phyloP scores from a whole-genome alignment of 2,329 filamentous ascomycete species.

The Pyrenophora graminea region DNA sequence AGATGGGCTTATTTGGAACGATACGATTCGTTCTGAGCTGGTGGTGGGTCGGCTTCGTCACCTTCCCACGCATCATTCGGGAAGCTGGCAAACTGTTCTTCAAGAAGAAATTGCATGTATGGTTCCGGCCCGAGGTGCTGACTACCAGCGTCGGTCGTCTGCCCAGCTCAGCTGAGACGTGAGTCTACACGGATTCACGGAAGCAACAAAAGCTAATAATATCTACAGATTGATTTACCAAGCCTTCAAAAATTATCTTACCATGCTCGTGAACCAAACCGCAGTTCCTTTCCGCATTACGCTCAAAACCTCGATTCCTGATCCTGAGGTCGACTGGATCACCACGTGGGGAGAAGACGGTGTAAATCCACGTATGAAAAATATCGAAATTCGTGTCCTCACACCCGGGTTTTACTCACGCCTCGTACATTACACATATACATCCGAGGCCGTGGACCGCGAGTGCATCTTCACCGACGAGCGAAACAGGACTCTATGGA shows the following conservation, averaged over 20 bases:
- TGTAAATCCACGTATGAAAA: slow-evolving; percentile 26
- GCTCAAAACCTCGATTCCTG: slow-evolving; percentile 59
- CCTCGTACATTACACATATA: slow-evolving; percentile 66
- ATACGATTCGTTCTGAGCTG: slow-evolving; percentile 58
- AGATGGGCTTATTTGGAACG: slow-evolving; percentile 52
- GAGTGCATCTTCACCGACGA: slow-evolving; percentile 58
- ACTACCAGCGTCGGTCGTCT: slow-evolving; percentile 59
- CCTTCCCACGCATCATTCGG: slow-evolving; percentile 67
- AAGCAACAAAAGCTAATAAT: slow-evolving; percentile 19
- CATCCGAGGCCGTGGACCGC: slow-evolving; percentile 64
- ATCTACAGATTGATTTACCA: slow-evolving; percentile 38
- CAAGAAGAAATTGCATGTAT: slow-evolving; percentile 62
- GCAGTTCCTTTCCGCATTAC: slow-evolving; percentile 54
- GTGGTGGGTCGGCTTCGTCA: slow-evolving; percentile 71
- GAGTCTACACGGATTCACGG: slow-evolving; percentile 3
- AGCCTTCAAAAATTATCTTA: slow-evolving; percentile 48
- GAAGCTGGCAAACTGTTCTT: slow-evolving; percentile 65
- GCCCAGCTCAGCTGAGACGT: slow-evolving; percentile 57
- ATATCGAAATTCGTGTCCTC: slow-evolving; percentile 62
- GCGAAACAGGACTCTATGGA: slow-evolving; percentile 62
- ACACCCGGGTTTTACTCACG: slow-evolving; percentile 70
- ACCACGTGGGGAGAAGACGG: slow-evolving; percentile 25
- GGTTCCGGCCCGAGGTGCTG: slow-evolving; percentile 67
- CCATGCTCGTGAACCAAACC: slow-evolving; percentile 55
- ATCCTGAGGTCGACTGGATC: slow-evolving; percentile 21